These are phyloP conservation scores for Paecilomyces variotii DNA, from an alignment of 2,329 filamentous ascomycete genomes.

Conservation along the genomic window DNA sequence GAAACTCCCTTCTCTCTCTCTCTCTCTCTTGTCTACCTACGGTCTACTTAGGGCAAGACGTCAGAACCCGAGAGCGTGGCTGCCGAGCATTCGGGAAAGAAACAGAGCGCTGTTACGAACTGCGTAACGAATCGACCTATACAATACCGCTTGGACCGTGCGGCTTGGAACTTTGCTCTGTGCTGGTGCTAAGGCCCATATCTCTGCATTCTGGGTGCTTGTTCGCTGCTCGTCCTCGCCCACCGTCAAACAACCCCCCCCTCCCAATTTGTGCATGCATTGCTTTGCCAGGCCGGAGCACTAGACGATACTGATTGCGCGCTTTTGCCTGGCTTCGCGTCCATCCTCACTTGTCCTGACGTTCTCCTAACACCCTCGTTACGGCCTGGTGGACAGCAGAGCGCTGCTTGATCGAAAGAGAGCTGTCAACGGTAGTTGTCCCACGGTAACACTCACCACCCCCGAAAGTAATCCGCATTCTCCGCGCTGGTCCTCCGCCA, in stretches of 20 bases:
- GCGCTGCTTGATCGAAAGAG: not conserved
- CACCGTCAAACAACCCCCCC: not conserved
- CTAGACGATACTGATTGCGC: not conserved
- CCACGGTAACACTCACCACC: not conserved
- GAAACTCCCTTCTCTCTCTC: not conserved
- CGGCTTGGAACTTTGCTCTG: not conserved
- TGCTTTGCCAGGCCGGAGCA: not conserved
- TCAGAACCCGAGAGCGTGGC: not conserved
- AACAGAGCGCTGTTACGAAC: not conserved
- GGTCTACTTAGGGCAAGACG: not conserved
- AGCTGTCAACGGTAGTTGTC: not conserved
- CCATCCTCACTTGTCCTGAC: not conserved
- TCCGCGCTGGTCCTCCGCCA: not conserved
- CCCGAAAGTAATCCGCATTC: not conserved
- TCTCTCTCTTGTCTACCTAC: not conserved
- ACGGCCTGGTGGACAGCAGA: not conserved
- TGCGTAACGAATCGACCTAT: not conserved
- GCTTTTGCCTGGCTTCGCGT: not conserved
- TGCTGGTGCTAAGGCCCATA: not conserved
- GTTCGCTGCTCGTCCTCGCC: not conserved
- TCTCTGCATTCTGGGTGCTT: not conserved
- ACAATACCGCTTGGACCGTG: not conserved
- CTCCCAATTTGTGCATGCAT: not conserved
- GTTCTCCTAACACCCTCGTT: not conserved
- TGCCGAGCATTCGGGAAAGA: not conserved